Percentiles rank a stretch among this genome's conserved stretches.
These are phyloP conservation scores for Fusarium sp. DNA, from an alignment of 2,329 filamentous ascomycete species.

Conservation along the genomic window DNA sequence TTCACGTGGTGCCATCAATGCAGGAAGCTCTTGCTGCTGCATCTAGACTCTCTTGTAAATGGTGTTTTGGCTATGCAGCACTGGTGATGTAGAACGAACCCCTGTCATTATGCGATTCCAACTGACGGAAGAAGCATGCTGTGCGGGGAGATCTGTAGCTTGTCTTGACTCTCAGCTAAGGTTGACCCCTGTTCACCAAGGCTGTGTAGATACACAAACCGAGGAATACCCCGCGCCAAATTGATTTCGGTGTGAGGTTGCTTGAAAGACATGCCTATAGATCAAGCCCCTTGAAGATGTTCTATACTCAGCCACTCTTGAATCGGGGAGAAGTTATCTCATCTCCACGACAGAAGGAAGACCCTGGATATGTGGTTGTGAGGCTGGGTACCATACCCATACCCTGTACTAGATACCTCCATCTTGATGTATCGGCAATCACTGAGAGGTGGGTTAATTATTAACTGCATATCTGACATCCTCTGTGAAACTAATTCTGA, in stretches of 20 bases:
- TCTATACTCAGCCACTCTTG: neutral
- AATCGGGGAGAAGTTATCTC: neutral
- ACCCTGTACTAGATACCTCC: neutral
- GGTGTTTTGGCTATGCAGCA: neutral
- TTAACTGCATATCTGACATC: neutral
- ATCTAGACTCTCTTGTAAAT: neutral
- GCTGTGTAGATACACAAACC: neutral
- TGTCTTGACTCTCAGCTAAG: neutral
- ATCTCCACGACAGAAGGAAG: neutral
- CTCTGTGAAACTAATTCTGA: neutral
- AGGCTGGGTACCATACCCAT: constrained; percentile 9
- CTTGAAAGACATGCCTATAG: neutral
- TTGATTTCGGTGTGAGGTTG: neutral
- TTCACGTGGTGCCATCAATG: constrained; percentile 23
- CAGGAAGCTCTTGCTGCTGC: constrained; percentile 3
- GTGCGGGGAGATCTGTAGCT: constrained; percentile 28
- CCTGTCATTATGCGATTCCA: neutral
- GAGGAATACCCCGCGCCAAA: neutral
- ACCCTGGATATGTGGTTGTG: neutral
- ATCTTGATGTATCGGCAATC: neutral
- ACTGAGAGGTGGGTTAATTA: neutral
- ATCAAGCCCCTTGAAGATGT: neutral
- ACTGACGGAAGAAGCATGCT: constrained; percentile 40
- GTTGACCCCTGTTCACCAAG: neutral
- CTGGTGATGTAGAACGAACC: neutral